phyloP scores from a whole-genome alignment of 768 basidiomycete genomes.

The Termitomyces bulborhizus region DNA sequence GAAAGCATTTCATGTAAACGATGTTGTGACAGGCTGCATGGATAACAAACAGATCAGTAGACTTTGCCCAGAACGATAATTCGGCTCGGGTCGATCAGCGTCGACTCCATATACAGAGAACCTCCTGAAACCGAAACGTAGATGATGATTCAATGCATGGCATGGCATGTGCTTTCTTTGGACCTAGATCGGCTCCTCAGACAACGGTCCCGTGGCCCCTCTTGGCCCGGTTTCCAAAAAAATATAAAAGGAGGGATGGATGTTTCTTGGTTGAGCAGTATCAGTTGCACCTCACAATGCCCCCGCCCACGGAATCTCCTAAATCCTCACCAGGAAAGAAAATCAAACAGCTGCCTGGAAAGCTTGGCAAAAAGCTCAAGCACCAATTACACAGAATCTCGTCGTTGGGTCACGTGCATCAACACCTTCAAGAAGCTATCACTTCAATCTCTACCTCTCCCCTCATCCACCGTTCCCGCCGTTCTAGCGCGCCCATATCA shows the following conservation, averaged over 20 bases:
- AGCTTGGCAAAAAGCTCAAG: conserved; percentile 19
- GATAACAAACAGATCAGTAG: no score
- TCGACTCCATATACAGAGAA: not conserved
- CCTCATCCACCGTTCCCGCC: conserved; percentile 28
- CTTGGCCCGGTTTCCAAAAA: conserved; percentile 2
- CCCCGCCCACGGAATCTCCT: conserved; percentile 4
- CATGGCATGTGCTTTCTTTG: conserved; percentile 2
- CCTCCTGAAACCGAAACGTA: not conserved
- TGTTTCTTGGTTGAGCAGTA: not conserved
- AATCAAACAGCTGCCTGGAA: conserved; percentile 16
- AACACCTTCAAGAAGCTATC: conserved; percentile 18
- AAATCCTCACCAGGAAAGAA: conserved; percentile 14
- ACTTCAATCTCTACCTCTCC: conserved; percentile 24
- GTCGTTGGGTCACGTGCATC: conserved; percentile 15
- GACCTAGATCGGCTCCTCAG: not conserved
- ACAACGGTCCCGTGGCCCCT: not conserved
- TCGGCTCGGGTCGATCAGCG: conserved; percentile 1
- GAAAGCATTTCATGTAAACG: not conserved
- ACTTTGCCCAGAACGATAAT: not conserved
- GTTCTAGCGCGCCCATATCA: conserved; percentile 13
- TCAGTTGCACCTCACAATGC: conserved; percentile 6
- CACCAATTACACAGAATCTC: conserved; percentile 11
- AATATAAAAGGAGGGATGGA: conserved; percentile 13
- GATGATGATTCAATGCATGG: not conserved
- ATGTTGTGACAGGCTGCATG: no score